Conservation (phyloP, 305 asterid genomes). For the Striga hermonthica region DNA sequence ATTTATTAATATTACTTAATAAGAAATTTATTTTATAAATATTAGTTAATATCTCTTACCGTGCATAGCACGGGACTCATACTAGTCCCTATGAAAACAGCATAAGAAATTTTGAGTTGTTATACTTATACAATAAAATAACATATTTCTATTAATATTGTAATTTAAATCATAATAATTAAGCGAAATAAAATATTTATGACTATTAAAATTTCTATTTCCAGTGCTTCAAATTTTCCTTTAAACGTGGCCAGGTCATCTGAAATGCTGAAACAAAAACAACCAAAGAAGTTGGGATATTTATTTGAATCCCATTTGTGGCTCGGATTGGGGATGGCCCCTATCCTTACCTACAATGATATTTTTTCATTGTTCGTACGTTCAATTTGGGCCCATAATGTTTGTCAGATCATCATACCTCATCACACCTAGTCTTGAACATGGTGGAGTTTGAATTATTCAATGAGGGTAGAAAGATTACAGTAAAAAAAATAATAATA, state of each 20-base stretch:
- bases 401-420: background rate
- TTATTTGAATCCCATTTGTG: background rate
- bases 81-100: too few species aligned
- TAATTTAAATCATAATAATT: too few species aligned
- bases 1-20: too few species aligned
- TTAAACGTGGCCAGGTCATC: slow-evolving; percentile 29
- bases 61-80: too few species aligned
- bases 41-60: too few species aligned
- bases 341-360: background rate
- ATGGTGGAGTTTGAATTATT: background rate
- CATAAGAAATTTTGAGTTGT: too few species aligned
- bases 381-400: background rate
- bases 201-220: too few species aligned
- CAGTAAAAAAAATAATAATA: too few species aligned
- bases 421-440: background rate
- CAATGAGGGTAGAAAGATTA: background rate
- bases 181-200: too few species aligned
- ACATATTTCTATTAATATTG: too few species aligned
- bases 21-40: too few species aligned
- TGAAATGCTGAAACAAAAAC: background rate
- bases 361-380: background rate
- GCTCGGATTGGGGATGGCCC: background rate
- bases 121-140: too few species aligned
- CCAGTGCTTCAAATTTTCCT: slow-evolving; percentile 5
- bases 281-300: background rate